Evolutionary conservation across 495 filamentous ascomycete species (phyloP), one percentile per base, ranked within the genome.

Genomic region (Penicillium paradoxum): DNA sequence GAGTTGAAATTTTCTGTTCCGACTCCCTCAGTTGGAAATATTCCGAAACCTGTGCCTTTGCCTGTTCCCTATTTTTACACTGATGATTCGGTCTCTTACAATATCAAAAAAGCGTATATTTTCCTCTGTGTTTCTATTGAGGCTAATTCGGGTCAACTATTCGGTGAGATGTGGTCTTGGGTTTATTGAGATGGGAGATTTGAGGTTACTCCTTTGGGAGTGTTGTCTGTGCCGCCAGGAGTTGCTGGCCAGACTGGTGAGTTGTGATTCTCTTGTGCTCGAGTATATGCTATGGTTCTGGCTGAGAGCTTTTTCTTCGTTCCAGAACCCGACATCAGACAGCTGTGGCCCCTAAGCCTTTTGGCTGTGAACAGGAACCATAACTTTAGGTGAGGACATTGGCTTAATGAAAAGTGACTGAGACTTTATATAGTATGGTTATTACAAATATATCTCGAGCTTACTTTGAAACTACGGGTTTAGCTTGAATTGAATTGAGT

Each of bases 91-190:
- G 70, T 85, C 3, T 73, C 73, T 51, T 50, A 37, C 3, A 82
- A 82, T 49, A 71, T 83, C 3, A 64, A 74, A 49, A 59, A 62
- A 1, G 83, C 81, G 24, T 86, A 87, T 63, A 81, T 81, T 55
- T 62, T 68, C 21, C 73, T 86, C 17, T 86, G 83, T 83, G 73
- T 82, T 54, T 59, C 75, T 4, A 81, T 86, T 54, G 80, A 83
- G 50, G 64, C 66, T 0, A 85, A 84, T 58, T 34, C 50, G 25
- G 64, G 59, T 5, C 69, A 81, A 51, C 70, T 86, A 38, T 79
- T 75, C 33, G 66, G 60, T 15, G 84, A 87, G 54, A 80, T 86
- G 2, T 86, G 82, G 84, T 82, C 75, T 36, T 87, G 82, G 83
- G 60, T 69, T 29, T 85, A 80, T 60, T 58, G 55, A 6, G 56